Evolutionary conservation across 2,329 filamentous ascomycete genomes (phyloP).

Genomic region (Cryphonectria radicalis): DNA sequence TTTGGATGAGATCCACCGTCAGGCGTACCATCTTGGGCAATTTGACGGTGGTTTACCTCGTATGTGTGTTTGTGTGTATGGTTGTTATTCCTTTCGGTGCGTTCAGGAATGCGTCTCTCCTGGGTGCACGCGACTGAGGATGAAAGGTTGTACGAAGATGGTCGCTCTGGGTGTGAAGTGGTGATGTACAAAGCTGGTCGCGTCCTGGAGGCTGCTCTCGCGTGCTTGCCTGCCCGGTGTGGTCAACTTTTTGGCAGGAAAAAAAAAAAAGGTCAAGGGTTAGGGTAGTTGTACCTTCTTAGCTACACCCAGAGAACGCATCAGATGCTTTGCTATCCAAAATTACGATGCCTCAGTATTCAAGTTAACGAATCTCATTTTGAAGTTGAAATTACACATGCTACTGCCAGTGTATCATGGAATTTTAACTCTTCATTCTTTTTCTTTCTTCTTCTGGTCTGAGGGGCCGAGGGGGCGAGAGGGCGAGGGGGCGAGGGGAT

Average conservation of each 20-base stretch:
- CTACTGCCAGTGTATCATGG: background rate
- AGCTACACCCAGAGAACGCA: background rate
- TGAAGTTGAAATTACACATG: background rate
- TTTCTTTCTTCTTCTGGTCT: background rate
- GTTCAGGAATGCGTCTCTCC: background rate
- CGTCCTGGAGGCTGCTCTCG: constrained; percentile 20
- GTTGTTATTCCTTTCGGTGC: background rate
- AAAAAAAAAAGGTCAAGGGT: constrained; percentile 9
- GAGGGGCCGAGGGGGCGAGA: no score
- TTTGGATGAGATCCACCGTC: constrained; percentile 91
- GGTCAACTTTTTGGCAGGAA: constrained; percentile 17
- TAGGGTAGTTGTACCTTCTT: background rate
- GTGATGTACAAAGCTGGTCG: constrained; percentile 3
- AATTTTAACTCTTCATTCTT: no score
- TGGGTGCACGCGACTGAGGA: background rate
- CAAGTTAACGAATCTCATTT: background rate
- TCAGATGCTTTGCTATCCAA: background rate
- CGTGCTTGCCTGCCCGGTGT: constrained; percentile 16
- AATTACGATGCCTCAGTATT: background rate
- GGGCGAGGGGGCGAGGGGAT: no score
- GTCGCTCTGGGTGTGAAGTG: background rate
- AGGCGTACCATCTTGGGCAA: constrained; percentile 73
- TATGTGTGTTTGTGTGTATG: constrained; percentile 8
- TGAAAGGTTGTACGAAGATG: background rate
- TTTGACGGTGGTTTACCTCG: constrained; percentile 26